phyloP scores from a whole-genome alignment of 441 rosid genomes.

The Populus tomentosa region DNA sequence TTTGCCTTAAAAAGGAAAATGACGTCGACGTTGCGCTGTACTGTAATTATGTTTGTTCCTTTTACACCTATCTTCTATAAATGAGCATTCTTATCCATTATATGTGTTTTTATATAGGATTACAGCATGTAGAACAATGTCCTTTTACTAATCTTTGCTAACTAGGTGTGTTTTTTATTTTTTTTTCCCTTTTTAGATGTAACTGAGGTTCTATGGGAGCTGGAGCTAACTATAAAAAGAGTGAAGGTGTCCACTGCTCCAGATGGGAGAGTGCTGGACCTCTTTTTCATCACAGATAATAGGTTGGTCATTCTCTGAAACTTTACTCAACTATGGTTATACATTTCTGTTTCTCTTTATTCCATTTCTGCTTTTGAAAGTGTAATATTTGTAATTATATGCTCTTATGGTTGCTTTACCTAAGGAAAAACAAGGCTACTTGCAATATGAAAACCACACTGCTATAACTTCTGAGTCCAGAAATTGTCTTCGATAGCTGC shows the following conservation, averaged over 20 bases:
- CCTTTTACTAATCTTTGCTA: neutral
- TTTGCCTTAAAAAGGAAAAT: neutral
- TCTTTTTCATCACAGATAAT: constrained; percentile 58
- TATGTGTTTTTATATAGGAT: neutral
- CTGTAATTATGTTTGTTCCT: neutral
- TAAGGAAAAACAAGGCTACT: neutral
- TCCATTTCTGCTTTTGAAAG: neutral
- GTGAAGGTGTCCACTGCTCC: constrained; percentile 68
- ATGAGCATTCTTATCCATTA: neutral
- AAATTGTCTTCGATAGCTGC: neutral
- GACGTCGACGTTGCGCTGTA: neutral
- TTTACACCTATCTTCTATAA: neutral
- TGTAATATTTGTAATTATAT: neutral
- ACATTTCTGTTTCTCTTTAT: neutral
- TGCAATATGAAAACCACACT: neutral
- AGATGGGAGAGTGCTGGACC: constrained; percentile 69
- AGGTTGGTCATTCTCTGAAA: constrained; percentile 36
- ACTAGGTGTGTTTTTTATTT: too few relatives aligned
- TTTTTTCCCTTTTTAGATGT: constrained; percentile 41
- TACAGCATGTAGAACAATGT: neutral
- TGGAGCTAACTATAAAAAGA: constrained; percentile 57
- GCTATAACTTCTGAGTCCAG: neutral
- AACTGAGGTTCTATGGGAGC: constrained; percentile 51
- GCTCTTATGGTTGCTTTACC: neutral
- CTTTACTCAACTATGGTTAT: neutral